Percentiles rank a stretch among this genome's conserved stretches.
phyloP scores from a whole-genome alignment of 805 yeast genomes.

The Lipomyces chichibuensis region DNA sequence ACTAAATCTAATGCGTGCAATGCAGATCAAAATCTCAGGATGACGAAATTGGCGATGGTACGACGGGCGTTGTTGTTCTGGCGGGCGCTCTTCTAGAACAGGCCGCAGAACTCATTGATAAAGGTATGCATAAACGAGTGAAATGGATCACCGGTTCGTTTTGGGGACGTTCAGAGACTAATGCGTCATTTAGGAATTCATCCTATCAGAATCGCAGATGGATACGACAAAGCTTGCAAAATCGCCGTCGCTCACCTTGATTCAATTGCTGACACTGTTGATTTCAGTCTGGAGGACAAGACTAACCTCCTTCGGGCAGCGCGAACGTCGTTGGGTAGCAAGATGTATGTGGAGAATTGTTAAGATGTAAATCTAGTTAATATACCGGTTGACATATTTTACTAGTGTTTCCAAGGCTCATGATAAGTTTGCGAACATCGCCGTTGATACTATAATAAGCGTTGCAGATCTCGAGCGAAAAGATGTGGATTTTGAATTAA shows the following conservation, averaged over 20 bases:
- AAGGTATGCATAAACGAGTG: constrained; percentile 41
- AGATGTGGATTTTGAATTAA: constrained; percentile 96
- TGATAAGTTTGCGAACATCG: constrained; percentile 93
- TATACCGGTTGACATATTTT: neutral
- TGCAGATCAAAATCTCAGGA: constrained; percentile 78
- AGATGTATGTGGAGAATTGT: constrained; percentile 51
- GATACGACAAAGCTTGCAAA: constrained; percentile 95
- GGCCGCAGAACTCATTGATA: constrained; percentile 90
- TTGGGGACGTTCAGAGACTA: neutral
- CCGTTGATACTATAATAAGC: constrained; percentile 90
- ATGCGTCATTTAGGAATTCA: constrained; percentile 66
- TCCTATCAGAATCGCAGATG: constrained; percentile 95
- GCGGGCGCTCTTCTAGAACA: constrained; percentile 95
- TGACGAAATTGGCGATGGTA: constrained; percentile 98
- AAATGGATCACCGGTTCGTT: neutral
- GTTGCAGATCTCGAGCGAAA: constrained; percentile 91
- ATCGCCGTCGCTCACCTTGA: constrained; percentile 82
- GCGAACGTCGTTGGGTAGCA: constrained; percentile 90
- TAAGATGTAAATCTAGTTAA: neutral
- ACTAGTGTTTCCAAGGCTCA: constrained; percentile 78
- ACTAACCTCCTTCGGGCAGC: constrained; percentile 81
- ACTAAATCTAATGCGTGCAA: neutral
- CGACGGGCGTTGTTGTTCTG: constrained; percentile 96
- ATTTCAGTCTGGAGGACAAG: constrained; percentile 52
- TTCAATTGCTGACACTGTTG: constrained; percentile 67